These are phyloP conservation scores for Xylariaceae sp. DNA, from an alignment of 2,329 filamentous ascomycete species.

Conservation along the genomic window DNA sequence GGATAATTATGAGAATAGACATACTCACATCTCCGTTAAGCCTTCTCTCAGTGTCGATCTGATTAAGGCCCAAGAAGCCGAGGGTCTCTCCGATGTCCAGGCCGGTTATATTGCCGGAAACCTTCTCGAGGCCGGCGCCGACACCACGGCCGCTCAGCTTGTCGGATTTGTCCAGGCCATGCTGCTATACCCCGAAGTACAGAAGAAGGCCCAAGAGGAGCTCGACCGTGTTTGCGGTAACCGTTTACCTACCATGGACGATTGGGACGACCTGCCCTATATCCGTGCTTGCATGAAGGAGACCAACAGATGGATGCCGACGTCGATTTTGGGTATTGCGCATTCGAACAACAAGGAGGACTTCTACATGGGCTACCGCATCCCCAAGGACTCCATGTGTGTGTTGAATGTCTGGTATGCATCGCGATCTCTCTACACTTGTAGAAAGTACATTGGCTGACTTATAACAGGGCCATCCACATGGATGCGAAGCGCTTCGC, in stretches of 20 bases:
- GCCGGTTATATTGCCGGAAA: constrained; percentile 32
- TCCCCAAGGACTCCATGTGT: constrained; percentile 40
- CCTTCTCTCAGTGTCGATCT: constrained; percentile 28
- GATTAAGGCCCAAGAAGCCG: constrained; percentile 29
- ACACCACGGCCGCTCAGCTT: constrained; percentile 39
- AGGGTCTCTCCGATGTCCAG: constrained; percentile 33
- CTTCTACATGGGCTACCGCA: constrained; percentile 36
- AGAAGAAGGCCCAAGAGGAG: constrained; percentile 24
- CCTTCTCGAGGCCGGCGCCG: constrained; percentile 33
- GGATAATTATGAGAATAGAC: too few relatives aligned
- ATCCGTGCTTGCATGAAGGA: constrained; percentile 44
- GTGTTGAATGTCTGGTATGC: constrained; percentile 39
- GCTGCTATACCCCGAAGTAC: constrained; percentile 36
- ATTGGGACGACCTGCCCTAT: constrained; percentile 43
- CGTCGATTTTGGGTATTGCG: constrained; percentile 34
- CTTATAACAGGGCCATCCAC: constrained; percentile 37
- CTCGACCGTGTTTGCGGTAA: constrained; percentile 42
- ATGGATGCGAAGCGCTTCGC: constrained; percentile 40
- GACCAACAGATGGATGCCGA: constrained; percentile 42
- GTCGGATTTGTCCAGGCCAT: constrained; percentile 42
- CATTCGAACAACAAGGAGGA: constrained; percentile 36
- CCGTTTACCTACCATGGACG: constrained; percentile 39
- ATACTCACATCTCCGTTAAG: constrained; percentile 11
- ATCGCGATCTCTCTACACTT: not conserved
- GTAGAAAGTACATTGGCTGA: constrained; percentile 17